phyloP scores from a whole-genome alignment of 345 rosid species.

The Citrus sp. region DNA sequence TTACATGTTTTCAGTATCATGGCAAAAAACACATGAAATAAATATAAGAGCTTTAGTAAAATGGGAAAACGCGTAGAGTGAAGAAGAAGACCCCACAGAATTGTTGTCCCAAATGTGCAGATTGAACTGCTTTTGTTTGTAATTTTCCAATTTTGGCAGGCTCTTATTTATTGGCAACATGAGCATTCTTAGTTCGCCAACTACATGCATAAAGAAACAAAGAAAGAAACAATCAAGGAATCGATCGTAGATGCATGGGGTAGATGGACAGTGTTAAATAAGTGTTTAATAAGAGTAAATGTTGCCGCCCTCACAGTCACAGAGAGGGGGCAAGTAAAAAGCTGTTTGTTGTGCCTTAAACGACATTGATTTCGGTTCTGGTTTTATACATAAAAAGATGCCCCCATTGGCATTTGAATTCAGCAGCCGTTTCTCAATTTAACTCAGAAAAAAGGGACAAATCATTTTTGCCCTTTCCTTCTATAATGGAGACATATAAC shows the following conservation, averaged over 20 bases:
- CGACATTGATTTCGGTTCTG: too few species aligned
- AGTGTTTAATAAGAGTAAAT: slow-evolving; percentile 10
- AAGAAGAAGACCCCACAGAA: neutral
- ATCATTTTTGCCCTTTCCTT: neutral
- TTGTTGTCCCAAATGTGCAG: slow-evolving; percentile 8
- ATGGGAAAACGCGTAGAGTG: neutral
- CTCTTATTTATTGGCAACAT: neutral
- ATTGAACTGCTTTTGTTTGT: neutral
- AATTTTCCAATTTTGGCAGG: neutral
- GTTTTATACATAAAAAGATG: neutral
- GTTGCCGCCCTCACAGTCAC: neutral
- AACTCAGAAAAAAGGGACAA: neutral
- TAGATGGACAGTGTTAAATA: slow-evolving; percentile 1
- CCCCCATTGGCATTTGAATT: neutral
- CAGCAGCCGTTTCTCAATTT: neutral
- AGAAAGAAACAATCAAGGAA: neutral
- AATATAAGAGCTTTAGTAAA: neutral
- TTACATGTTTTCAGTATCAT: too few species aligned
- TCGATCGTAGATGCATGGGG: neutral
- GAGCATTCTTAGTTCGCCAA: neutral
- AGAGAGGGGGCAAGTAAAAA: neutral
- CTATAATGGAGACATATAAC: neutral
- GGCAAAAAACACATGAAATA: too few species aligned
- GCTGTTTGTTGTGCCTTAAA: slow-evolving; percentile 8
- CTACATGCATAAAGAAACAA: neutral